A percentile compares a stretch with the other conserved stretches of the same genome.
These are phyloP conservation scores for Neobulgaria alba DNA, from an alignment of 2,329 filamentous ascomycete genomes.

Conservation along the genomic window DNA sequence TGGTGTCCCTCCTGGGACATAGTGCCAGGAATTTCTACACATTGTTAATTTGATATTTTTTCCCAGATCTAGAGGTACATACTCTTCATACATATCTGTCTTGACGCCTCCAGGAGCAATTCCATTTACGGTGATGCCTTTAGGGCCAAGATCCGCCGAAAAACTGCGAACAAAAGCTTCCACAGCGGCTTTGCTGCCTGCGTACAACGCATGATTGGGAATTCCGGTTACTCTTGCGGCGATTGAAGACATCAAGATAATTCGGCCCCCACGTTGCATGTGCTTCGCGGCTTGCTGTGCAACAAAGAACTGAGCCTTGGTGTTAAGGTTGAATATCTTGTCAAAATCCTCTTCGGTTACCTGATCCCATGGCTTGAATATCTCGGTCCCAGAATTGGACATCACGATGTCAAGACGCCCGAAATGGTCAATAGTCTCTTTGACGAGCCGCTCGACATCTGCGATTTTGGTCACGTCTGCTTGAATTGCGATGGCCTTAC, in stretches of 20 bases:
- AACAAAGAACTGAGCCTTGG: conserved; percentile 66
- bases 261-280: conserved; percentile 58
- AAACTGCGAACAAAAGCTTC: conserved; percentile 69
- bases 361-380: conserved; percentile 21
- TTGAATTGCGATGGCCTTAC: conserved; percentile 44
- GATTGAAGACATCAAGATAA: conserved; percentile 57
- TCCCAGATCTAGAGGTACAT: conserved; percentile 37
- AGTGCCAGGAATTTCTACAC: conserved; percentile 39
- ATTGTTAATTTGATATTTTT: conserved; percentile 1
- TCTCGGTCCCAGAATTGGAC: conserved; percentile 26
- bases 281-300: conserved; percentile 67
- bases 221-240: conserved; percentile 54
- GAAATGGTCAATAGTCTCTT: conserved; percentile 21
- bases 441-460: conserved; percentile 20
- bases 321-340: conserved; percentile 53
- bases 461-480: conserved; percentile 49
- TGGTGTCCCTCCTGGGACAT: conserved; percentile 46
- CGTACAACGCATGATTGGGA: conserved; percentile 64
- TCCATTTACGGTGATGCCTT: conserved; percentile 58
- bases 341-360: conserved; percentile 24
- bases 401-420: conserved; percentile 24
- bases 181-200: conserved; percentile 64
- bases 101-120: conserved; percentile 61
- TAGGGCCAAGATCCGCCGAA: conserved; percentile 45
- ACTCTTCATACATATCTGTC: conserved; percentile 58